phyloP scores from a whole-genome alignment of 2,329 filamentous ascomycete genomes.

The Mycosphaerella arachidis region DNA sequence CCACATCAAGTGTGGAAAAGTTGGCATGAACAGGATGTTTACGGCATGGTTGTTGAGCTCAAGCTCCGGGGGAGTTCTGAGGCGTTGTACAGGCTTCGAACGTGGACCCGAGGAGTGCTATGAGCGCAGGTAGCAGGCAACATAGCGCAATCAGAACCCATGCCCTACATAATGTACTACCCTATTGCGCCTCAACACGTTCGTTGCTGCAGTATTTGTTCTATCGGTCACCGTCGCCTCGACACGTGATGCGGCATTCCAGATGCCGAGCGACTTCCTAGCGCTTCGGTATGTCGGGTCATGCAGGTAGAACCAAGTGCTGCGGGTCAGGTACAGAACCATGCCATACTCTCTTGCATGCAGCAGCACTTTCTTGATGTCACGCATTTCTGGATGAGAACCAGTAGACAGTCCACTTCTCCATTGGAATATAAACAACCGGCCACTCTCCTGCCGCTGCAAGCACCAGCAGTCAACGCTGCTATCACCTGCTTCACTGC shows the following conservation, averaged over 20 bases:
- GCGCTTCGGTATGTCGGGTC: neutral
- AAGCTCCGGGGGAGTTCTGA: neutral
- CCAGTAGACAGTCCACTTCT: neutral
- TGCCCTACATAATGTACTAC: neutral
- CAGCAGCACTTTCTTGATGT: too few relatives aligned
- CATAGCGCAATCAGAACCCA: neutral
- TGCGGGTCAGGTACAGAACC: neutral
- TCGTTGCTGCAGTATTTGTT: neutral
- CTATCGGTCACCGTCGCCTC: neutral
- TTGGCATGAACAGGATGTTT: neutral
- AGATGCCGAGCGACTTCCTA: neutral
- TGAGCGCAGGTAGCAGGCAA: neutral
- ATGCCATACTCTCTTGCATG: neutral
- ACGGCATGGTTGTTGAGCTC: neutral
- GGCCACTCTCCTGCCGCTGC: neutral
- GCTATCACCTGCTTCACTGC: neutral
- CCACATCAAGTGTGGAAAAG: neutral
- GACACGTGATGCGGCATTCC: neutral
- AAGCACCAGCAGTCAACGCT: neutral
- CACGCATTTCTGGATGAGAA: neutral
- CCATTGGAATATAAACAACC: neutral
- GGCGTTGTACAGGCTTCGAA: neutral
- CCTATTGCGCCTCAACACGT: neutral
- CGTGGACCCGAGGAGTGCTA: neutral
- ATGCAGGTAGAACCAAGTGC: neutral